A percentile compares a stretch with the other conserved stretches of the same genome.
Evolutionary conservation across 2,329 filamentous ascomycete species (phyloP).

Genomic region (Moelleriella libera): DNA sequence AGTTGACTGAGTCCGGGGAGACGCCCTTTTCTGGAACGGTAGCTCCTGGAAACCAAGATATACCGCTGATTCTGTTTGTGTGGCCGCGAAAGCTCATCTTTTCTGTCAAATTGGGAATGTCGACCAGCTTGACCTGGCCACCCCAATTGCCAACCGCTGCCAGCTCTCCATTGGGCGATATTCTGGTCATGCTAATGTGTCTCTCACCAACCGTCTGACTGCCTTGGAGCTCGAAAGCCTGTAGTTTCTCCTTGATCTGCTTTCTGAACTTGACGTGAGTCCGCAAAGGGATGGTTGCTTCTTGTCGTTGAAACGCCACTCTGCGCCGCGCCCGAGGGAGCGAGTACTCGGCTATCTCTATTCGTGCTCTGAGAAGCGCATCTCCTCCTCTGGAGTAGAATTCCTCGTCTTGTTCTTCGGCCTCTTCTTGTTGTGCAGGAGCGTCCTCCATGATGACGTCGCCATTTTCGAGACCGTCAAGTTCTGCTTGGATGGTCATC

Average conservation of each 20-base stretch:
- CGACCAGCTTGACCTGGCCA: conserved; percentile 74
- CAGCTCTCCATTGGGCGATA: conserved; percentile 71
- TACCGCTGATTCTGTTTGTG: conserved; percentile 74
- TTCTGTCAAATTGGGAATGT: conserved; percentile 68
- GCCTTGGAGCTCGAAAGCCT: conserved; percentile 79
- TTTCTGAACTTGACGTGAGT: conserved; percentile 91
- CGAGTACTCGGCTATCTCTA: conserved; percentile 70
- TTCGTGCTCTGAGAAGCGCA: conserved; percentile 61
- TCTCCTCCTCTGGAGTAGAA: conserved; percentile 81
- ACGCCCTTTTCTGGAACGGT: conserved; percentile 59
- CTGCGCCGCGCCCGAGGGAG: conserved; percentile 69
- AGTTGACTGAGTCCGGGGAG: conserved; percentile 60
- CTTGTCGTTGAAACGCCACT: conserved; percentile 62
- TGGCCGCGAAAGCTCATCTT: conserved; percentile 69
- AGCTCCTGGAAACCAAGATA: conserved; percentile 79
- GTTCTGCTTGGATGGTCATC: conserved; percentile 58
- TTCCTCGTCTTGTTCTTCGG: conserved; percentile 72
- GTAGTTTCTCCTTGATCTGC: conserved; percentile 67
- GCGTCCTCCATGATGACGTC: conserved; percentile 50
- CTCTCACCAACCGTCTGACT: conserved; percentile 87
- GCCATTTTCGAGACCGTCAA: conserved; percentile 37
- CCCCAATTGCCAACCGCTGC: conserved; percentile 90
- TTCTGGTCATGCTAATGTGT: conserved; percentile 80
- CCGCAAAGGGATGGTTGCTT: conserved; percentile 70
- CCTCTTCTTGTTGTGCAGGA: conserved; percentile 44